Evolutionary conservation across 2,329 filamentous ascomycete species (phyloP).

Genomic region (Fusarium succisae): DNA sequence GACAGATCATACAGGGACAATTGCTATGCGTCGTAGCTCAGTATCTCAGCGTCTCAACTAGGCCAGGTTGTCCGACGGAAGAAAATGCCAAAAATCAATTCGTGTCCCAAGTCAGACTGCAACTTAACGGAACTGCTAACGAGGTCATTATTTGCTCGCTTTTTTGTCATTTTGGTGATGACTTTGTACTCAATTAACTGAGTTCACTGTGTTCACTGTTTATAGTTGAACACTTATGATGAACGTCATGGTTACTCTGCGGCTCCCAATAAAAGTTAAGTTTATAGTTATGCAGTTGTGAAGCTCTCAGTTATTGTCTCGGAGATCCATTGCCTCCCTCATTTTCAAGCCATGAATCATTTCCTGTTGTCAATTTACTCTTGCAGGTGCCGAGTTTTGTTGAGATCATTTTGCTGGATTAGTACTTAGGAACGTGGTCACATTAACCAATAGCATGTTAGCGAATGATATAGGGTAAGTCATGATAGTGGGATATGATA

Average conservation of each 20-base stretch:
- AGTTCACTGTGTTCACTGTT: neutral
- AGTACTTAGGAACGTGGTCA: neutral
- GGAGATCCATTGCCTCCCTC: too few species aligned
- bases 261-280: neutral
- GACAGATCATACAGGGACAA: neutral
- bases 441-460: neutral
- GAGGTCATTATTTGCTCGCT: neutral
- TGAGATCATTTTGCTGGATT: neutral
- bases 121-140: too few species aligned
- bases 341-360: neutral
- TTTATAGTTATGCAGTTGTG: neutral
- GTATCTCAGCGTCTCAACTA: neutral
- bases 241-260: neutral
- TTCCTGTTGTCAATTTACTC: neutral
- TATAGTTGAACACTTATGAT: neutral
- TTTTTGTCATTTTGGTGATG: neutral
- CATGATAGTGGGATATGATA: neutral
- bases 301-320: neutral
- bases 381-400: neutral
- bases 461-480: neutral
- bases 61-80: neutral
- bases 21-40: too few species aligned
- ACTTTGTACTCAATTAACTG: neutral
- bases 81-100: neutral
- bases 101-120: neutral